phyloP scores from a whole-genome alignment of 495 filamentous ascomycete species.

The Podospora tetraspora region DNA sequence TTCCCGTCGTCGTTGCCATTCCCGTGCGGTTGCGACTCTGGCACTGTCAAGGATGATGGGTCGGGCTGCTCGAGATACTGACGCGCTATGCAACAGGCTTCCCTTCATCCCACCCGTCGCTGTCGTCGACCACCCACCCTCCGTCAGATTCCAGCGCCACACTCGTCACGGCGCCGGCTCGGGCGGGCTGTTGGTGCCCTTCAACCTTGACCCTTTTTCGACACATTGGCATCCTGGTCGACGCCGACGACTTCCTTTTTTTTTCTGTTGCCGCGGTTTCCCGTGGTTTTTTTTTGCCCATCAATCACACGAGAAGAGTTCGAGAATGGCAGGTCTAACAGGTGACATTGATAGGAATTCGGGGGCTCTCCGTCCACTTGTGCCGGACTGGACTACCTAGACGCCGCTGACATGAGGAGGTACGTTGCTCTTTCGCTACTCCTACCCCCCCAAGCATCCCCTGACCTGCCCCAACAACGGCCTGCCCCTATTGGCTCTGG shows the following conservation, averaged over 20 bases:
- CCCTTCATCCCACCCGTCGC: background rate
- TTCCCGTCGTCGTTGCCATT: background rate
- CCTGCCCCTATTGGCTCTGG: conserved; percentile 5
- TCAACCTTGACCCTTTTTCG: background rate
- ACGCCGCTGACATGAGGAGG: conserved; percentile 47
- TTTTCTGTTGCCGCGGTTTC: conserved; percentile 7
- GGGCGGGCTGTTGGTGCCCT: background rate
- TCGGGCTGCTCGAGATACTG: conserved; percentile 3
- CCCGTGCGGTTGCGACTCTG: background rate
- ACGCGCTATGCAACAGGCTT: conserved; percentile 1
- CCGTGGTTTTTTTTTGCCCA: background rate
- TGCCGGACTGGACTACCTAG: conserved; percentile 45
- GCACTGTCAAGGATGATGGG: conserved; percentile 1
- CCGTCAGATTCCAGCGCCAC: background rate
- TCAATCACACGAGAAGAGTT: background rate
- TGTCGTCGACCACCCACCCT: background rate
- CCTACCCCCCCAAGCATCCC: background rate
- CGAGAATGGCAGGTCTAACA: conserved; percentile 23
- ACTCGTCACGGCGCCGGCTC: background rate
- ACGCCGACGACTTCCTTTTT: background rate
- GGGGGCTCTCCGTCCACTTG: conserved; percentile 45
- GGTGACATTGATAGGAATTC: conserved; percentile 41
- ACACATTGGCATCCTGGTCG: background rate
- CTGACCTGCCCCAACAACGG: background rate
- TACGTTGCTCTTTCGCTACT: conserved; percentile 17